Conservation (phyloP, 352 stramenopile genomes). For the Globisporangium sylvaticum region DNA sequence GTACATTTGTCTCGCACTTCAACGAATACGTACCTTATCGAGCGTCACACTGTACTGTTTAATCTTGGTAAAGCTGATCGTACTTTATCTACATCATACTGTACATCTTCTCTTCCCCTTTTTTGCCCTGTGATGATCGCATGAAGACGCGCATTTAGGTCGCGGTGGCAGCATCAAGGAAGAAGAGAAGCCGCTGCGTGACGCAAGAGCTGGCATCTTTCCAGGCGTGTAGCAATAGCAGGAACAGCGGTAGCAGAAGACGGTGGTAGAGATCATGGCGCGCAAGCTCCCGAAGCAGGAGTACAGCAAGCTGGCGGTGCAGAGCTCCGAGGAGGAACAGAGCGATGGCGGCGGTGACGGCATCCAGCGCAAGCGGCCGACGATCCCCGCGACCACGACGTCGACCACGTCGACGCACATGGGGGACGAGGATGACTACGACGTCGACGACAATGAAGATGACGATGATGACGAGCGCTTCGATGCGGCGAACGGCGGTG, state of each 20-base stretch:
- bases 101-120: neutral
- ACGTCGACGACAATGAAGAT: neutral
- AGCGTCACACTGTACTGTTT: too few species aligned
- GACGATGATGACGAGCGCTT: conserved; percentile 13
- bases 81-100: neutral
- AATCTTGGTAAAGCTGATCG: too few species aligned
- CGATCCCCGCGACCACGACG: neutral
- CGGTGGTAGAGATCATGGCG: neutral
- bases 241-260: neutral
- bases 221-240: neutral
- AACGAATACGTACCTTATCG: neutral
- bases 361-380: conserved; percentile 1
- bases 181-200: neutral
- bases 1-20: neutral
- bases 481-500: neutral
- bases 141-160: neutral
- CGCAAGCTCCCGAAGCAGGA: conserved; percentile 23
- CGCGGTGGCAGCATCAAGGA: neutral
- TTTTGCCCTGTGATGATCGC: neutral
- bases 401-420: neutral
- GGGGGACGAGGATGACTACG: neutral
- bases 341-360: neutral
- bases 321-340: conserved; percentile 6
- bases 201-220: neutral
- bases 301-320: conserved; percentile 18